Evolutionary conservation across 495 filamentous ascomycete genomes (phyloP), one percentile per base, ranked within the genome.

Genomic region (Tuber magnatum): DNA sequence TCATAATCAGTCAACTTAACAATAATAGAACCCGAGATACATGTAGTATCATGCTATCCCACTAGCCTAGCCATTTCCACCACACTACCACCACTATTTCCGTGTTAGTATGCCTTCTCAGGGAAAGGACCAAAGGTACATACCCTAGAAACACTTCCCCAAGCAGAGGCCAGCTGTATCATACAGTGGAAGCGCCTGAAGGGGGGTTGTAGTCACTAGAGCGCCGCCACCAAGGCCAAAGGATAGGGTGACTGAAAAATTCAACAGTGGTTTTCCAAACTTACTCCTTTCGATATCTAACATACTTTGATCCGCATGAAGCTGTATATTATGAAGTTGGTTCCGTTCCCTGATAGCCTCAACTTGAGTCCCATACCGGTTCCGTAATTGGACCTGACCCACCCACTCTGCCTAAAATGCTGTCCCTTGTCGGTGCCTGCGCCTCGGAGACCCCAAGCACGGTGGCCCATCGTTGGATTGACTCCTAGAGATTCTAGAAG

Each of bases 401-500:
- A 91, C 8, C 86, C 86, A 73, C 79, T 82, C 77, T 86, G 82
- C 0, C 39, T 40, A 7, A 40, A 6, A 82, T 83, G 78, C 87
- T 85, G 42, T 80, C 56, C 42, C 8, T 12, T 72, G 84, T 85
- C 73, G 76, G 80, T 10, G 81, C 79, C 12, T 85, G 84, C 0
- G 83, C 84, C 74, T 81, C 82, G 18, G 74, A 80, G 16, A 83
- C 46, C 9, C 86, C 85, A 42, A 85, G 80, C 22, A 88, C 84
- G 68, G 84, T 85, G 14, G 84, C 82, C 86, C 87, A 88, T 78
- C 88, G 85, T 81, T 89, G 87, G 39, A 88, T 74, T 70, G 83
- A 84, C 82, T 89, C 87, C 24, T 84, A 82, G 61, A 86, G 85
- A 79, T 88, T 86, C 68, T 83, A 76, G n/a, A 84, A 85, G 73